Evolutionary conservation across 225 moss, liverwort and hornwort species (phyloP).

Genomic region (Pseudoscleropodium purum): DNA sequence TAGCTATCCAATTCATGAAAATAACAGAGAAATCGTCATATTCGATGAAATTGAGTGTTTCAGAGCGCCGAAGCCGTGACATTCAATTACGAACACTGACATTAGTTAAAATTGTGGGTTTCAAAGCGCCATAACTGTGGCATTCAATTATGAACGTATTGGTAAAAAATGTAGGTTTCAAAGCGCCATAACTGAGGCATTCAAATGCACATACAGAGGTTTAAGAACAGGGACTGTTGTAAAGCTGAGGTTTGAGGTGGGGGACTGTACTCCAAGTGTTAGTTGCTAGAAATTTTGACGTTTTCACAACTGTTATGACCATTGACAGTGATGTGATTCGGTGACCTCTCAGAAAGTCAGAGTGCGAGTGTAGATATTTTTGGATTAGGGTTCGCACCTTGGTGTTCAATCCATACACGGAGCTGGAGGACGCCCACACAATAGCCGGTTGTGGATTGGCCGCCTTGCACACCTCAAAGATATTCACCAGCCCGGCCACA

Average conservation of each 20-base stretch:
- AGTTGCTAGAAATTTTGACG: background rate
- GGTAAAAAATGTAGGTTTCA: background rate
- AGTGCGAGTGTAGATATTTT: background rate
- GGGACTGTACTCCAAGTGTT: too few species aligned
- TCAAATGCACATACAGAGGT: background rate
- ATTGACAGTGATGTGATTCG: background rate
- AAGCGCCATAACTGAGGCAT: background rate
- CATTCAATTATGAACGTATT: background rate
- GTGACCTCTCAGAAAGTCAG: background rate
- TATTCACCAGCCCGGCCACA: slow-evolving; percentile 19
- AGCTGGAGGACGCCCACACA: slow-evolving; percentile 43
- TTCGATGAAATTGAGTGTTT: background rate
- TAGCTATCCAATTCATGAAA: background rate
- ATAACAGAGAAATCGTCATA: background rate
- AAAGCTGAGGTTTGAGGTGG: background rate
- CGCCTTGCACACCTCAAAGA: slow-evolving; percentile 29
- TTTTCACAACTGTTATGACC: background rate
- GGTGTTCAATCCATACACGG: slow-evolving; percentile 32
- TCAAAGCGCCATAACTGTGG: background rate
- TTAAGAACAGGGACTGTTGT: background rate
- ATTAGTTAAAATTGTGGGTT: background rate
- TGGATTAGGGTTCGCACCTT: slow-evolving; percentile 8
- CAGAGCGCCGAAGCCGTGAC: background rate
- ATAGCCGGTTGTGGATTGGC: slow-evolving; percentile 30
- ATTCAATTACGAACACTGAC: background rate